These are phyloP conservation scores for Penicillium odoratum DNA, from an alignment of 495 filamentous ascomycete genomes.

Conservation along the genomic window DNA sequence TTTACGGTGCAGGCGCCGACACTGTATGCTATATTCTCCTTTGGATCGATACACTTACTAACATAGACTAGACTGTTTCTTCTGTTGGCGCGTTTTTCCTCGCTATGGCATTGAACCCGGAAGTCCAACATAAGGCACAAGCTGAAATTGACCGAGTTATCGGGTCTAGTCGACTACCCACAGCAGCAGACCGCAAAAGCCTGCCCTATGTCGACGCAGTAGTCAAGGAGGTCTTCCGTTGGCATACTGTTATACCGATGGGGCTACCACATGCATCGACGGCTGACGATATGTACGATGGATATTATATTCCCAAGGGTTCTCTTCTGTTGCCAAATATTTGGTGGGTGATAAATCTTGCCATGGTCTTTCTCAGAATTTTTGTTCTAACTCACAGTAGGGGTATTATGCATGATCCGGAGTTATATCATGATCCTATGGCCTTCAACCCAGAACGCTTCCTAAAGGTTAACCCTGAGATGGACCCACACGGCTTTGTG, in stretches of 20 bases:
- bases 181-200: slow-evolving; percentile 26
- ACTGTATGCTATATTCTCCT: slow-evolving; percentile 20
- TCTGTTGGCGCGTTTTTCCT: slow-evolving; percentile 31
- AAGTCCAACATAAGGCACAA: slow-evolving; percentile 54
- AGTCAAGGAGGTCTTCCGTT: slow-evolving; percentile 45
- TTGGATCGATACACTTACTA: too few relatives aligned
- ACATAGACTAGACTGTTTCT: too few relatives aligned
- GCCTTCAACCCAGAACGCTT: not conserved
- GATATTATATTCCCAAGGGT: slow-evolving; percentile 52
- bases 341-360: slow-evolving; percentile 29
- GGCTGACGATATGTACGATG: slow-evolving; percentile 52
- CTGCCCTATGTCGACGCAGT: slow-evolving; percentile 46
- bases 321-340: slow-evolving; percentile 47
- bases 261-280: slow-evolving; percentile 55
- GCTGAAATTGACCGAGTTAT: slow-evolving; percentile 58
- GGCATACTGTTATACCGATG: slow-evolving; percentile 44
- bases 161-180: slow-evolving; percentile 32
- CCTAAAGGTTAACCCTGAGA: not conserved
- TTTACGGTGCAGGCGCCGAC: slow-evolving; percentile 59
- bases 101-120: slow-evolving; percentile 49
- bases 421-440: slow-evolving; percentile 26
- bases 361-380: too few relatives aligned
- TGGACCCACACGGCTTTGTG: too few relatives aligned
- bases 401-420: slow-evolving; percentile 26
- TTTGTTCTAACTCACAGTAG: too few relatives aligned